These are phyloP conservation scores for Fusarium sambucinum DNA, from an alignment of 2,329 filamentous ascomycete species.

Conservation along the genomic window DNA sequence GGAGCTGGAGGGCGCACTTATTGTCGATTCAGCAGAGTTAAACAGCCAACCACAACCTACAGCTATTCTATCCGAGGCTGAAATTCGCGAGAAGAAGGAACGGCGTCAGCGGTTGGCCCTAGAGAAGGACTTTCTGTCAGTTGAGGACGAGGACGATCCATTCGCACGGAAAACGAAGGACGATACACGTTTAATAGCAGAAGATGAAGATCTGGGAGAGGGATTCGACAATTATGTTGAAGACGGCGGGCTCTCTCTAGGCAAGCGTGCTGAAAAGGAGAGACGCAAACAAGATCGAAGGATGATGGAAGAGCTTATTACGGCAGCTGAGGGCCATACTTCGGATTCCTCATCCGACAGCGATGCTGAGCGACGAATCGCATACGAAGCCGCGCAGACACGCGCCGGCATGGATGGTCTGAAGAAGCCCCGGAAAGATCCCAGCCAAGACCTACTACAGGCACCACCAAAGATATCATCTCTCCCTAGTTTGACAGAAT, in stretches of 20 bases:
- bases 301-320: slow-evolving; percentile 86
- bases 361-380: slow-evolving; percentile 77
- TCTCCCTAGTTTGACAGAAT: slow-evolving; percentile 78
- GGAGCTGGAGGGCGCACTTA: slow-evolving; percentile 72
- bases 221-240: slow-evolving; percentile 94
- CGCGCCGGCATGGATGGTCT: slow-evolving; percentile 85
- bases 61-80: slow-evolving; percentile 80
- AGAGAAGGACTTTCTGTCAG: slow-evolving; percentile 73
- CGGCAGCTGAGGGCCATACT: slow-evolving; percentile 77
- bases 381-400: slow-evolving; percentile 89
- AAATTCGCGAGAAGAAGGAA: slow-evolving; percentile 92
- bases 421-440: slow-evolving; percentile 57
- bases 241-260: slow-evolving; percentile 82
- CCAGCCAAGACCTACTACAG: slow-evolving; percentile 58
- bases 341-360: slow-evolving; percentile 76
- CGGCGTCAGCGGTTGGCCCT: slow-evolving; percentile 84
- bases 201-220: slow-evolving; percentile 93
- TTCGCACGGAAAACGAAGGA: slow-evolving; percentile 67
- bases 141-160: slow-evolving; percentile 69
- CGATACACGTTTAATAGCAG: slow-evolving; percentile 79
- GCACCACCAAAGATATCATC: slow-evolving; percentile 81
- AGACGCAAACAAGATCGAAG: slow-evolving; percentile 73
- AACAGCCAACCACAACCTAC: slow-evolving; percentile 52
- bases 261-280: slow-evolving; percentile 81
- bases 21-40: slow-evolving; percentile 66